Percentiles rank a stretch among this genome's conserved stretches.
phyloP scores from a whole-genome alignment of 768 basidiomycete species.

The Amanita phalloides region DNA sequence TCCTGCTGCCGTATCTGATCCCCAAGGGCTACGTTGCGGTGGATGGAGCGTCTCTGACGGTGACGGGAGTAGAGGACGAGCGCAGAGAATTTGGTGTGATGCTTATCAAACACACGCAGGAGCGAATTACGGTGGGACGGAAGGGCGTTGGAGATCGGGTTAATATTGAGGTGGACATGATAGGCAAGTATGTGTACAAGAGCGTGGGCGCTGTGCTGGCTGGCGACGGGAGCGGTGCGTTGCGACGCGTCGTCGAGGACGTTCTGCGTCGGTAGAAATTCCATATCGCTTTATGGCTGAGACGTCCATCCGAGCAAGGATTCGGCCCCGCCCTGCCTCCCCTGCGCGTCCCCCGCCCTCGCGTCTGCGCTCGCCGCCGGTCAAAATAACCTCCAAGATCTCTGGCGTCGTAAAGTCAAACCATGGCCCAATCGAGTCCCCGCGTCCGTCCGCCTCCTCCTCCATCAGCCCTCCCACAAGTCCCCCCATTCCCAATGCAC shows the following conservation, averaged over 20 bases:
- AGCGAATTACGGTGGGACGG: slow-evolving; percentile 68
- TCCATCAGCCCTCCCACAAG: slow-evolving; percentile 17
- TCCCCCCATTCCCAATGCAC: slow-evolving; percentile 14
- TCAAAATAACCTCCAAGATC: slow-evolving; percentile 54
- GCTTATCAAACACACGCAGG: slow-evolving; percentile 92
- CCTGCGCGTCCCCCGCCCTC: slow-evolving; percentile 29
- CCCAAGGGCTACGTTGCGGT: slow-evolving; percentile 92
- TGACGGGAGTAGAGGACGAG: slow-evolving; percentile 67
- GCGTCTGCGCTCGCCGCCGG: slow-evolving; percentile 18
- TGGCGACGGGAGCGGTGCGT: slow-evolving; percentile 36
- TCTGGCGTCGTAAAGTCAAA: slow-evolving; percentile 33
- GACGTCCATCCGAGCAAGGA: background rate
- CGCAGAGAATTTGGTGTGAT: slow-evolving; percentile 72
- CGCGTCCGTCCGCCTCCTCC: slow-evolving; percentile 29
- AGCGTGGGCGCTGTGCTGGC: slow-evolving; percentile 62
- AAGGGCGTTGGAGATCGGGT: slow-evolving; percentile 75
- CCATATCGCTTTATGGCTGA: background rate
- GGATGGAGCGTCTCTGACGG: slow-evolving; percentile 88
- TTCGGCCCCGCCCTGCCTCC: slow-evolving; percentile 22
- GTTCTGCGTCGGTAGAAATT: slow-evolving; percentile 24
- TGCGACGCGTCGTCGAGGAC: slow-evolving; percentile 45
- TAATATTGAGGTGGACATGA: slow-evolving; percentile 94
- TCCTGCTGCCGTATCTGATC: slow-evolving; percentile 74
- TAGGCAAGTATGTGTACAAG: slow-evolving; percentile 87
- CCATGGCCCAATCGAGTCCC: slow-evolving; percentile 12